Conservation (phyloP, 2,329 filamentous ascomycete species). For the Aureobasidium vineae region DNA sequence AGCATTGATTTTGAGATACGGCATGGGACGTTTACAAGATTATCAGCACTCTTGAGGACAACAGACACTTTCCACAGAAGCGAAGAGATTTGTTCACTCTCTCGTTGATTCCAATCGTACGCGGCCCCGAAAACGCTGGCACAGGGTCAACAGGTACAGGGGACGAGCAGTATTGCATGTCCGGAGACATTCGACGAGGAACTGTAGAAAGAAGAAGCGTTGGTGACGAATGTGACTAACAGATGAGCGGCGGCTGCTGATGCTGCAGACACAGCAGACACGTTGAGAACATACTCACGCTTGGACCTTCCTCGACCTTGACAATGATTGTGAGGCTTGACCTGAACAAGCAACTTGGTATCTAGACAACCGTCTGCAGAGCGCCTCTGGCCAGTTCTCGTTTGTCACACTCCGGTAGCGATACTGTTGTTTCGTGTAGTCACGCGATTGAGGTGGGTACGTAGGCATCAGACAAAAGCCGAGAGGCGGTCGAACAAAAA, state of each 20-base stretch:
- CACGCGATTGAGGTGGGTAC: constrained; percentile 16
- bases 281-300: neutral
- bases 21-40: no score
- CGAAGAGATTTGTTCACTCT: neutral
- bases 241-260: neutral
- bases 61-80: no score
- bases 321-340: neutral
- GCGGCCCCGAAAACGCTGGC: neutral
- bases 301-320: neutral
- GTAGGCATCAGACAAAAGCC: neutral
- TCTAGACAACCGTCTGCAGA: neutral
- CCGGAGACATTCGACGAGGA: no score
- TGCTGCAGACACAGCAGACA: neutral
- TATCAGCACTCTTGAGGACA: neutral
- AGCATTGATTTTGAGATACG: neutral
- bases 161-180: no score
- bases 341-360: constrained; percentile 3
- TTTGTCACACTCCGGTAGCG: neutral
- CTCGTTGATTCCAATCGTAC: neutral
- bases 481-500: neutral
- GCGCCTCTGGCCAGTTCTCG: neutral
- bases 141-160: no score
- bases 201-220: neutral
- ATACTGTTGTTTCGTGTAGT: neutral
- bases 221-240: neutral